phyloP scores from a whole-genome alignment of 176 grass and related monocot genomes.

The Bromus sterilis region DNA sequence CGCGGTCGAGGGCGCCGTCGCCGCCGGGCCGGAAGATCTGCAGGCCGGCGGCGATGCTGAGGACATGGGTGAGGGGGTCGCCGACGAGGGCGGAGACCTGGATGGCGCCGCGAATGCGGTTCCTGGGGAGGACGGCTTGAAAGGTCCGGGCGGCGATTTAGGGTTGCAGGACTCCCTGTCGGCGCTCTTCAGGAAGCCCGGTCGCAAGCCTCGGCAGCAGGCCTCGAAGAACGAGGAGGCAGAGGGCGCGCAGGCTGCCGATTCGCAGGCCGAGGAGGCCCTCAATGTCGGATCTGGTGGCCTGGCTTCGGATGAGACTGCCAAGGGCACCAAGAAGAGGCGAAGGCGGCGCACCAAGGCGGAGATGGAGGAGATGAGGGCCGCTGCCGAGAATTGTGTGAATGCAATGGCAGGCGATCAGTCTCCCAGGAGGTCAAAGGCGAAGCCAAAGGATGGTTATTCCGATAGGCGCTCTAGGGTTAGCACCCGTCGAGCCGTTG shows the following conservation, averaged over 20 bases:
- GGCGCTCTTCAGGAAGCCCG: constrained; percentile 44
- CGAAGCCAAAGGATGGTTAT: constrained; percentile 6
- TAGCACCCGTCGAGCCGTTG: constrained; percentile 1
- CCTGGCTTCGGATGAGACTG: constrained; percentile 17
- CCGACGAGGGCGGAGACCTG: constrained; percentile 19
- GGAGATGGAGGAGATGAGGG: constrained; percentile 53
- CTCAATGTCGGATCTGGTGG: constrained; percentile 32
- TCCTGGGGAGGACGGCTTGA: constrained; percentile 5
- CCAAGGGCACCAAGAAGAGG: constrained; percentile 23
- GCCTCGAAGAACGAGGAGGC: constrained; percentile 33
- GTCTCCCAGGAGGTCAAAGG: constrained; percentile 24
- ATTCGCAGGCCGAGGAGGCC: constrained; percentile 24
- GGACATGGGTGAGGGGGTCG: constrained; percentile 2
- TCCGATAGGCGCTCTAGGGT: constrained; percentile 7
- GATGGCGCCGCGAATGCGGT: constrained; percentile 19
- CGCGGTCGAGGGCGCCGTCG: background rate
- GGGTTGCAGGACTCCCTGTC: constrained; percentile 61
- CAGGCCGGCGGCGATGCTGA: constrained; percentile 11
- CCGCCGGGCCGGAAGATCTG: constrained; percentile 20
- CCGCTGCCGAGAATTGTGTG: constrained; percentile 14
- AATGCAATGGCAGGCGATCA: background rate
- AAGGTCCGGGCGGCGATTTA: constrained; percentile 32
- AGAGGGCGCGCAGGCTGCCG: constrained; percentile 10
- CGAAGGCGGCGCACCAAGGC: constrained; percentile 38
- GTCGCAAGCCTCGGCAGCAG: constrained; percentile 26